Conservation (phyloP, 192 early-diverging fungal genomes). For the Coemansia aciculifera region DNA sequence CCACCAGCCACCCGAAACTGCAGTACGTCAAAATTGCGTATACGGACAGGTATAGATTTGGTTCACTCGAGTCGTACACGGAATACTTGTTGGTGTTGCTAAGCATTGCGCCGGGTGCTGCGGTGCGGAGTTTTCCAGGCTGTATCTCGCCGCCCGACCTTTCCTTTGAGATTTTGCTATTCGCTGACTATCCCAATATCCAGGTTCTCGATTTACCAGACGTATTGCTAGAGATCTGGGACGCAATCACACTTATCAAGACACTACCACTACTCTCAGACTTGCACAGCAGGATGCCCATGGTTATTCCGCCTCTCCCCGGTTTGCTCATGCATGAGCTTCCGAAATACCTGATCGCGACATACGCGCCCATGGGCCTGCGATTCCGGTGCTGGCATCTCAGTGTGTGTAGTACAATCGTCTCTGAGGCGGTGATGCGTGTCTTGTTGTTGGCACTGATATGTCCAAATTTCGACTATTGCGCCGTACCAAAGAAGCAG, state of each 20-base stretch:
- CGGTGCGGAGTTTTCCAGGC: neutral
- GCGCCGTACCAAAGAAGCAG: neutral
- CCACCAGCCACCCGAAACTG: neutral
- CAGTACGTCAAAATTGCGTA: neutral
- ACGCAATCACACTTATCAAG: neutral
- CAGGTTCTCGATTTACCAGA: neutral
- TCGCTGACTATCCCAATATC: neutral
- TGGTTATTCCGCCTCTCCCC: neutral
- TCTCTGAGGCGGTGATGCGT: neutral
- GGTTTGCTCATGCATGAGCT: neutral
- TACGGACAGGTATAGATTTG: neutral
- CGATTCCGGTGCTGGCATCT: neutral
- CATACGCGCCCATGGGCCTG: neutral
- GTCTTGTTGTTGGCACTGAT: neutral
- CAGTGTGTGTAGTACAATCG: neutral
- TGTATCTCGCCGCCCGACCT: neutral
- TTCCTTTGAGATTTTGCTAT: neutral
- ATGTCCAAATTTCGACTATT: slow-evolving; percentile 1
- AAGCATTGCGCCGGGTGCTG: neutral
- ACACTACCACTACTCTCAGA: neutral
- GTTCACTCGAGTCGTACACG: neutral
- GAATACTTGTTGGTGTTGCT: neutral
- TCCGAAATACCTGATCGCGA: neutral
- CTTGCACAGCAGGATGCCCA: neutral
- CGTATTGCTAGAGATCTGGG: neutral